These are phyloP conservation scores for Umbelopsis isabellina DNA, from an alignment of 192 early-diverging fungal genomes.

Conservation along the genomic window DNA sequence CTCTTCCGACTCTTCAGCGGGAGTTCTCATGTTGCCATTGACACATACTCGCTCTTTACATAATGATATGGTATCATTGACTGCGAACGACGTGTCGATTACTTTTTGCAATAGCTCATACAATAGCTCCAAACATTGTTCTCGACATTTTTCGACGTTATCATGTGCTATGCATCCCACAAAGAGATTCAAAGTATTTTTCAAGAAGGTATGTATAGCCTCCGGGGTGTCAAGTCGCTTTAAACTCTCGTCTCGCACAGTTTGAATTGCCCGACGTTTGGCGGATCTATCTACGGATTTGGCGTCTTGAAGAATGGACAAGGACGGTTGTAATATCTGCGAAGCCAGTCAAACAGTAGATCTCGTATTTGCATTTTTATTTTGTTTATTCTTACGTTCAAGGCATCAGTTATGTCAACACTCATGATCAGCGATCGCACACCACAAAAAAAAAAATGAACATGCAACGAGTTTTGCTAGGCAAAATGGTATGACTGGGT, in stretches of 20 bases:
- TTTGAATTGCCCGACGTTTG: neutral
- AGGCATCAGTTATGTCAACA: no score
- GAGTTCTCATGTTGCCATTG: neutral
- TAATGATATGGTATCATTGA: neutral
- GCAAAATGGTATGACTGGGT: neutral
- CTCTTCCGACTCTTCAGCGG: constrained; percentile 11
- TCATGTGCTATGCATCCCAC: neutral
- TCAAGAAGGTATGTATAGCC: neutral
- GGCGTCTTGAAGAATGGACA: neutral
- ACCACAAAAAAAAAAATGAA: no score
- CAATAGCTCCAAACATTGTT: constrained; percentile 4
- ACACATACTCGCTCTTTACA: neutral
- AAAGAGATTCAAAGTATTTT: neutral
- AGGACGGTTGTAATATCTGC: neutral
- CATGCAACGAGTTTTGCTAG: neutral
- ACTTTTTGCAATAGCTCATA: neutral
- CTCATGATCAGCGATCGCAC: no score
- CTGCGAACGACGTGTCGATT: neutral
- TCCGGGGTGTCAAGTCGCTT: neutral
- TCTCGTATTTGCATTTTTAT: no score
- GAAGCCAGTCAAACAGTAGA: no score
- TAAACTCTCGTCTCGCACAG: neutral
- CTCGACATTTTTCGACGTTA: constrained; percentile 9
- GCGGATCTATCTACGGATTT: neutral
- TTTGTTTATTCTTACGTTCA: no score